phyloP scores from a whole-genome alignment of 2,329 filamentous ascomycete species.

The Cyphellophora europaea region DNA sequence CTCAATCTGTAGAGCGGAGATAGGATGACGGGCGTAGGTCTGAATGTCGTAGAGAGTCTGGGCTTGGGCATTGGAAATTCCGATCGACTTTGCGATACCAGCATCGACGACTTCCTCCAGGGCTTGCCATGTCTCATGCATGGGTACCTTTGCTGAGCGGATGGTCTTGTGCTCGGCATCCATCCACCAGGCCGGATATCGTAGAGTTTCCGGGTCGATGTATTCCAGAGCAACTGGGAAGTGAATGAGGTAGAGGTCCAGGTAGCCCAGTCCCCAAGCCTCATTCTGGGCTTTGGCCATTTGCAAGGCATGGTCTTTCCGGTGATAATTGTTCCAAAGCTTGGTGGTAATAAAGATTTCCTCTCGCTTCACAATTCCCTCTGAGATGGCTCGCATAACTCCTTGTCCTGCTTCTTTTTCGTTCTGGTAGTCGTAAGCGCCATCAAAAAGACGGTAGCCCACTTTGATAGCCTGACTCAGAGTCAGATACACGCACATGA shows the following conservation, averaged over 20 bases:
- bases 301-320: constrained; percentile 64
- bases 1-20: constrained; percentile 77
- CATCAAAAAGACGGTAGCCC: constrained; percentile 53
- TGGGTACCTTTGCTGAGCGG: constrained; percentile 56
- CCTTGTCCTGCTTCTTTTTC: constrained; percentile 70
- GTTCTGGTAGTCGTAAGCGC: constrained; percentile 67
- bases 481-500: no score
- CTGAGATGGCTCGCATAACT: constrained; percentile 68
- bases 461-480: constrained; percentile 46
- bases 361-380: constrained; percentile 70
- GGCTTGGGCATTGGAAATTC: constrained; percentile 74
- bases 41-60: constrained; percentile 70
- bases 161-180: constrained; percentile 55
- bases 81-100: constrained; percentile 63
- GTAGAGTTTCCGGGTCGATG: constrained; percentile 68
- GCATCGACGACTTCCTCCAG: constrained; percentile 66
- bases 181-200: constrained; percentile 67
- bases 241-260: constrained; percentile 83
- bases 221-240: constrained; percentile 82
- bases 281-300: constrained; percentile 68
- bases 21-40: constrained; percentile 64
- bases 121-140: constrained; percentile 73
- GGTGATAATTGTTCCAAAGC: constrained; percentile 89
- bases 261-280: constrained; percentile 81
- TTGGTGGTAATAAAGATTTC: constrained; percentile 90